phyloP scores from a whole-genome alignment of 75 land plant genomes.

The Ceratopteris richardii region DNA sequence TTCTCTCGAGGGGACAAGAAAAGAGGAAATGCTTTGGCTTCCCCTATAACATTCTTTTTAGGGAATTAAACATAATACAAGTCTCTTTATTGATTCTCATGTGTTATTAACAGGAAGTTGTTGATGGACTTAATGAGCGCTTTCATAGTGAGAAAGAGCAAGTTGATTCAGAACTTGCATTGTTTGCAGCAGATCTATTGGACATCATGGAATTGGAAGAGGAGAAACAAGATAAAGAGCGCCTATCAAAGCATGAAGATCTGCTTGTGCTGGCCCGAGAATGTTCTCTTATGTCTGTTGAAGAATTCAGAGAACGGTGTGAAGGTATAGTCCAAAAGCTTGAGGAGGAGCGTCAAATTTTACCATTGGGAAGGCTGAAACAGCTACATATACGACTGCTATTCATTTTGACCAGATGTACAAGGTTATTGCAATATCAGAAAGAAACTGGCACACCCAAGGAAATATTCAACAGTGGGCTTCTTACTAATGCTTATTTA shows the following conservation, averaged over 20 bases:
- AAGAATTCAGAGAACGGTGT: constrained; percentile 49
- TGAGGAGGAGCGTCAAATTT: constrained; percentile 60
- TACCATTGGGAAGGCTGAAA: constrained; percentile 49
- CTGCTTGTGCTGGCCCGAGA: constrained; percentile 37
- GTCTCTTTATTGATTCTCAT: no score
- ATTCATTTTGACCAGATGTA: constrained; percentile 65
- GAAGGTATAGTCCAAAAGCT: constrained; percentile 62
- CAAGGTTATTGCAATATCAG: constrained; percentile 57
- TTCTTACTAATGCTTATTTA: background rate
- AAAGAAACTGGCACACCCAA: constrained; percentile 43
- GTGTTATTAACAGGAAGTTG: constrained; percentile 31
- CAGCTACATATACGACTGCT: constrained; percentile 61
- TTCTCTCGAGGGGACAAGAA: no score
- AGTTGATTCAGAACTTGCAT: constrained; percentile 46
- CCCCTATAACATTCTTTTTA: no score
- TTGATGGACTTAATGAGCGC: constrained; percentile 33
- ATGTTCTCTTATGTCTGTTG: constrained; percentile 52
- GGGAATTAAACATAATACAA: no score
- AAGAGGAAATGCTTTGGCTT: no score
- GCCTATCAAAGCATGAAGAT: constrained; percentile 48
- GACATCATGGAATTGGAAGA: constrained; percentile 34
- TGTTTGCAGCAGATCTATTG: constrained; percentile 53
- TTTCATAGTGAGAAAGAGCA: constrained; percentile 55
- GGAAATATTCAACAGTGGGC: constrained; percentile 4
- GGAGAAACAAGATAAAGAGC: constrained; percentile 28